Percentiles rank a stretch among this genome's conserved stretches.
Evolutionary conservation across 2,329 filamentous ascomycete genomes (phyloP).

Genomic region (Aspergillus sp.): DNA sequence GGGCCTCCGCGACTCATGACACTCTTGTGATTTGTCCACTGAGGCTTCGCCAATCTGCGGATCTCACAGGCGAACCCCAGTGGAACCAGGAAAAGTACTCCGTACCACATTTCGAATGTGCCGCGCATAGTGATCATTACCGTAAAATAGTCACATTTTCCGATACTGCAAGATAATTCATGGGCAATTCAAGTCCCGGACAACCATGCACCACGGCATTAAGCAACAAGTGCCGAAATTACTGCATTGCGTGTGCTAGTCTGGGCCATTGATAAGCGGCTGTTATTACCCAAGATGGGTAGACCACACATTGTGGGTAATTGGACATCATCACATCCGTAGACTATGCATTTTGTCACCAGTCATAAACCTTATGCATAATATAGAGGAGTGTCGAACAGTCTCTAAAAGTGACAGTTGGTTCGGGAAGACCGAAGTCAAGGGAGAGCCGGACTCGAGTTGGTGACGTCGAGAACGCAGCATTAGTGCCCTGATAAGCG

Average conservation of each 20-base stretch:
- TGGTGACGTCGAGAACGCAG: neutral
- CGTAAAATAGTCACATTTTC: neutral
- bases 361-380: neutral
- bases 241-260: neutral
- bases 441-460: neutral
- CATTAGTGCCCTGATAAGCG: neutral
- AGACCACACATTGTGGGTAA: no score
- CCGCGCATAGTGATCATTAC: neutral
- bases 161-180: neutral
- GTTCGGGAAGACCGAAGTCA: neutral
- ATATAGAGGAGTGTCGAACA: neutral
- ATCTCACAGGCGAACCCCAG: neutral
- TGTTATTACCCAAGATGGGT: neutral
- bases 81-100: neutral
- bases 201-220: neutral
- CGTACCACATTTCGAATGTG: neutral
- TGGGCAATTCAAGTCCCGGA: neutral
- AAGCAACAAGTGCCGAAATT: neutral
- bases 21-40: neutral
- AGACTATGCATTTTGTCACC: neutral
- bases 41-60: neutral
- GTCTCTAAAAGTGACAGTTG: neutral
- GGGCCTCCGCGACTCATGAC: neutral
- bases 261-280: slow-evolving; percentile 1
- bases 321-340: neutral